Percentiles rank a stretch among this genome's conserved stretches.
Evolutionary conservation across 2,329 filamentous ascomycete genomes (phyloP).

Genomic region (Shiraia bambusicola): DNA sequence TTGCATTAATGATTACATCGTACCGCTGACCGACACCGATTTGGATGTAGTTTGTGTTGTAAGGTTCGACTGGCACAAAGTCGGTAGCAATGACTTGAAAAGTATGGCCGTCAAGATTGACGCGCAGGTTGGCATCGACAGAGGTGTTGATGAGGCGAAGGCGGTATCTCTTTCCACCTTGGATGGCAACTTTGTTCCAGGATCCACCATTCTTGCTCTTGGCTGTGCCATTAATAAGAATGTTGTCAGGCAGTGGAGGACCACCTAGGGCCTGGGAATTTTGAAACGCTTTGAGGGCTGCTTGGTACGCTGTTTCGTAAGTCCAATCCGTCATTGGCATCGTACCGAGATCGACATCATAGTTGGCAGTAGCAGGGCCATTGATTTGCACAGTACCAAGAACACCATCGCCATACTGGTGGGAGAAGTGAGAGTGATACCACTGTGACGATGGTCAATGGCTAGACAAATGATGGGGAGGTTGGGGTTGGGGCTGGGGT

Average conservation of each 20-base stretch:
- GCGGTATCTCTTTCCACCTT: constrained; percentile 54
- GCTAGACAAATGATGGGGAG: too few species aligned
- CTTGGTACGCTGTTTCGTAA: constrained; percentile 41
- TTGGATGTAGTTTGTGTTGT: constrained; percentile 42
- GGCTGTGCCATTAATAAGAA: constrained; percentile 59
- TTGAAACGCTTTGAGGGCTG: constrained; percentile 24
- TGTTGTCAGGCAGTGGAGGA: constrained; percentile 48
- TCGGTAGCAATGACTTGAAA: constrained; percentile 39
- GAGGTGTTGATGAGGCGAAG: constrained; percentile 59
- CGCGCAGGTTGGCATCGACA: constrained; percentile 26
- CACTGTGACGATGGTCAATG: constrained; percentile 15
- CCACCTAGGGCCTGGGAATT: constrained; percentile 14
- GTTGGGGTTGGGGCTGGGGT: too few species aligned
- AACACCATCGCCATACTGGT: constrained; percentile 48
- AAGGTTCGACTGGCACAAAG: constrained; percentile 34
- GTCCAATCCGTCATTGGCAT: constrained; percentile 45
- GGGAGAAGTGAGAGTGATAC: constrained; percentile 48
- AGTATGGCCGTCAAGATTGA: constrained; percentile 34
- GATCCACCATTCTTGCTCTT: constrained; percentile 43
- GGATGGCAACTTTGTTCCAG: constrained; percentile 32
- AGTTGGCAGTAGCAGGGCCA: constrained; percentile 35
- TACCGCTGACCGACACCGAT: constrained; percentile 45
- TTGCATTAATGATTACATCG: constrained; percentile 40
- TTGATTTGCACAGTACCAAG: constrained; percentile 37
- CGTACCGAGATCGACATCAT: constrained; percentile 31